Conservation (phyloP, 2,329 filamentous ascomycete species). For the Verticillium longisporum region DNA sequence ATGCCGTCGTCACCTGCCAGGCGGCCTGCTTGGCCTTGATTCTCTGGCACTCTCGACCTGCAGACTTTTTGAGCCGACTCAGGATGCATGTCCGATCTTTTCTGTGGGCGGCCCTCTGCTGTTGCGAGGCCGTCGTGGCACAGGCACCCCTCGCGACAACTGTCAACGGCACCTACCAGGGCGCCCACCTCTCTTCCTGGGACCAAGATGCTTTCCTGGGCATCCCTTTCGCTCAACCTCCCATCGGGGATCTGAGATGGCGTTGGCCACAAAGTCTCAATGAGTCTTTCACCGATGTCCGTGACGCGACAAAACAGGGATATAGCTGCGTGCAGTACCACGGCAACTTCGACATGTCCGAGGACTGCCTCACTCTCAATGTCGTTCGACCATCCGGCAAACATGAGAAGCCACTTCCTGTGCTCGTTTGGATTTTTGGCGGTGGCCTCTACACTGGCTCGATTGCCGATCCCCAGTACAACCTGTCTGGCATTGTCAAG, state of each 20-base stretch:
- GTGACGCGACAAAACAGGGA: constrained; percentile 32
- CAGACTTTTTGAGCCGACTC: not conserved
- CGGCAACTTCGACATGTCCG: constrained; percentile 32
- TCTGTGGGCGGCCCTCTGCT: not conserved
- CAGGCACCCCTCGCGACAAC: constrained; percentile 13
- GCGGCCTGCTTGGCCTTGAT: not conserved
- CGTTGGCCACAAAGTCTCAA: constrained; percentile 29
- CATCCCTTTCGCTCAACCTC: constrained; percentile 26
- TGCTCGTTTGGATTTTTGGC: constrained; percentile 51
- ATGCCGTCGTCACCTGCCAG: not conserved
- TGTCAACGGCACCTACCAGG: constrained; percentile 25
- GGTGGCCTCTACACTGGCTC: constrained; percentile 46
- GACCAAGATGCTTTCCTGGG: constrained; percentile 33
- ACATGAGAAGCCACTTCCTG: constrained; percentile 26
- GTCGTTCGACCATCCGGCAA: constrained; percentile 32
- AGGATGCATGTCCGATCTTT: not conserved
- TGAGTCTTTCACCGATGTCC: constrained; percentile 27
- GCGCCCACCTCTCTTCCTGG: constrained; percentile 23
- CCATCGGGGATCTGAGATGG: constrained; percentile 26
- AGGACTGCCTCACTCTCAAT: constrained; percentile 39
- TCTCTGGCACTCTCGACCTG: not conserved
- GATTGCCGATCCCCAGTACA: constrained; percentile 50
- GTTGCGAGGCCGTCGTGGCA: not conserved
- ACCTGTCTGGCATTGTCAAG: constrained; percentile 54
- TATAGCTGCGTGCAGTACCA: constrained; percentile 40